These are phyloP conservation scores for Eudorina sp. DNA, from an alignment of 139 green algal species.

Conservation along the genomic window DNA sequence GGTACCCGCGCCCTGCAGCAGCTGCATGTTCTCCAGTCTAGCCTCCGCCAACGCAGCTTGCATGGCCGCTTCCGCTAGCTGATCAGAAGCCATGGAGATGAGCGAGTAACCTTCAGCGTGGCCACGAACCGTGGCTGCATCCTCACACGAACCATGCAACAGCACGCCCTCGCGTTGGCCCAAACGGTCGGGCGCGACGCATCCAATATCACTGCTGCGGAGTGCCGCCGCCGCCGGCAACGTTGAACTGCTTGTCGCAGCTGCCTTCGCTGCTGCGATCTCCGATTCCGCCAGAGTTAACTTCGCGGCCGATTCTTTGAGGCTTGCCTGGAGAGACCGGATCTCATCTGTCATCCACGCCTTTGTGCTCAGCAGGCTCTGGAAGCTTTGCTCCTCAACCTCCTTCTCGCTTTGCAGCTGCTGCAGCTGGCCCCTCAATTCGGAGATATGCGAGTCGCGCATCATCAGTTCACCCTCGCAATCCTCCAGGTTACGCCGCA, in stretches of 20 bases:
- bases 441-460: not conserved
- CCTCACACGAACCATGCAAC: too few relatives aligned
- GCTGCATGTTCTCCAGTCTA: not conserved
- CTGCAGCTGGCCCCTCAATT: conserved; percentile 3
- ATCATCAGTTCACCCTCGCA: not conserved
- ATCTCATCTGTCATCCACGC: conserved; percentile 47
- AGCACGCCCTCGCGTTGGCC: too few relatives aligned
- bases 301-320: not conserved
- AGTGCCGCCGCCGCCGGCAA: too few relatives aligned
- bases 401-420: conserved; percentile 40
- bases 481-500: not conserved
- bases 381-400: conserved; percentile 32
- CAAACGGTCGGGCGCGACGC: too few relatives aligned
- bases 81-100: not conserved
- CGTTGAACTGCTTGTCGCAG: too few relatives aligned
- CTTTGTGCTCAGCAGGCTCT: conserved; percentile 22
- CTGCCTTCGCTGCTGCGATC: too few relatives aligned
- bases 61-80: conserved; percentile 33
- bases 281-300: not conserved
- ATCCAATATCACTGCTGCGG: too few relatives aligned
- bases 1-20: not conserved
- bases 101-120: not conserved
- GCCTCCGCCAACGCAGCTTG: conserved; percentile 28
- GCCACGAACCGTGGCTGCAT: not conserved
- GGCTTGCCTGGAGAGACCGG: not conserved